phyloP scores from a whole-genome alignment of 1,284 basidiomycete genomes.

The Malassezia dermatis region DNA sequence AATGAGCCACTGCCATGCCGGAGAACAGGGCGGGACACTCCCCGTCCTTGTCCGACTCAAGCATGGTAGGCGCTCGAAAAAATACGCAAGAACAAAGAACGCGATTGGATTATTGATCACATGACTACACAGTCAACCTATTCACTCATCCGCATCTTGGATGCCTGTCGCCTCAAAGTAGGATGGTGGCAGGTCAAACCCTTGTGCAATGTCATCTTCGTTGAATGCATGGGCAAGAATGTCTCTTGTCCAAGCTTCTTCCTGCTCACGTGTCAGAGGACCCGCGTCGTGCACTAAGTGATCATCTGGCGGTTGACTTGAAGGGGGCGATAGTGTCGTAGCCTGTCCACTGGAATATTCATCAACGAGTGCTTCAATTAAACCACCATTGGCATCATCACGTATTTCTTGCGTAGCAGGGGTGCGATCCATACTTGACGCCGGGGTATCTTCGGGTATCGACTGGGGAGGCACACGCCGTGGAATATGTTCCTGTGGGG shows the following conservation, averaged over 20 bases:
- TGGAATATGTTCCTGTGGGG: background rate
- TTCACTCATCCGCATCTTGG: conserved; percentile 7
- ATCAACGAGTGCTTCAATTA: background rate
- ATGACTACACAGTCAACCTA: background rate
- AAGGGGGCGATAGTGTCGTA: background rate
- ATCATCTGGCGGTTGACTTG: background rate
- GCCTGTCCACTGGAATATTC: background rate
- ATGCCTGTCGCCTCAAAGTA: conserved; percentile 37
- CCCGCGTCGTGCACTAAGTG: conserved; percentile 12
- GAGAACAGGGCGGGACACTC: background rate
- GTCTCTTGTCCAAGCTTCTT: conserved; percentile 16
- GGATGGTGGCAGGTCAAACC: conserved; percentile 34
- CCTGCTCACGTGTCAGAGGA: conserved; percentile 12
- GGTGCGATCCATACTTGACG: background rate
- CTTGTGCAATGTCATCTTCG: conserved; percentile 23
- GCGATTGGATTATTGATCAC: background rate
- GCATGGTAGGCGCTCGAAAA: background rate
- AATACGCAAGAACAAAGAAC: background rate
- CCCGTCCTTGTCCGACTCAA: background rate
- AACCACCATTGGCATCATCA: background rate
- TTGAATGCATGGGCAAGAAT: conserved; percentile 11
- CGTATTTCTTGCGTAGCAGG: background rate
- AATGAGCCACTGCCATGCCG: background rate
- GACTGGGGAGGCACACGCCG: background rate
- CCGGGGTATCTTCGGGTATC: background rate